Conservation (phyloP, 352 stramenopile genomes). For the Globisporangium paroecandrum region DNA sequence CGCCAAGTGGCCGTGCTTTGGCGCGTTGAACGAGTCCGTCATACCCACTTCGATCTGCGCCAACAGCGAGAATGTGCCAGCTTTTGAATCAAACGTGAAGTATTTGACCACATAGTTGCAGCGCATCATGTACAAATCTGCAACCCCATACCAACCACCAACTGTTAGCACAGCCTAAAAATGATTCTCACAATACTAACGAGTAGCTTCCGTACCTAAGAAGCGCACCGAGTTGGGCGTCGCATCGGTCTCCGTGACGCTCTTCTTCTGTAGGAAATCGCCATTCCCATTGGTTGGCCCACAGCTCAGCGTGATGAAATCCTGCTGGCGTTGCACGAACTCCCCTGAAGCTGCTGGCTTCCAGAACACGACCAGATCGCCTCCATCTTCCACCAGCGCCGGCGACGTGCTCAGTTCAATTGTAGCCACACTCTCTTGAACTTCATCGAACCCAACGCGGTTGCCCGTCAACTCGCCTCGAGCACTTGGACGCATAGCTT, state of each 20-base stretch:
- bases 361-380: constrained; percentile 57
- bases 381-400: constrained; percentile 34
- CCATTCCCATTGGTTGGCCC: constrained; percentile 39
- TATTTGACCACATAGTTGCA: constrained; percentile 63
- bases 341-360: constrained; percentile 2
- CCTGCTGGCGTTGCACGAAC: constrained; percentile 20
- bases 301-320: constrained; percentile 71
- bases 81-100: constrained; percentile 33
- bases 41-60: constrained; percentile 35
- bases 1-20: constrained; percentile 68
- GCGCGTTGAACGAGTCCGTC: constrained; percentile 43
- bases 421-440: neutral
- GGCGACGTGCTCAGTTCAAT: constrained; percentile 39
- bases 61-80: constrained; percentile 22
- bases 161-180: neutral
- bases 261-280: constrained; percentile 44
- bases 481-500: neutral
- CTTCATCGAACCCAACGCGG: neutral
- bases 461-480: neutral
- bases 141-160: neutral
- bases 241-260: constrained; percentile 24
- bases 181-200: neutral
- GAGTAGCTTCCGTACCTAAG: neutral
- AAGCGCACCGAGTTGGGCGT: neutral
- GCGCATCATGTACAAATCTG: constrained; percentile 39